Evolutionary conservation across 139 green algal genomes (phyloP), one percentile per base, ranked within the genome.

Genomic region (Tetradesmus obliquus): DNA sequence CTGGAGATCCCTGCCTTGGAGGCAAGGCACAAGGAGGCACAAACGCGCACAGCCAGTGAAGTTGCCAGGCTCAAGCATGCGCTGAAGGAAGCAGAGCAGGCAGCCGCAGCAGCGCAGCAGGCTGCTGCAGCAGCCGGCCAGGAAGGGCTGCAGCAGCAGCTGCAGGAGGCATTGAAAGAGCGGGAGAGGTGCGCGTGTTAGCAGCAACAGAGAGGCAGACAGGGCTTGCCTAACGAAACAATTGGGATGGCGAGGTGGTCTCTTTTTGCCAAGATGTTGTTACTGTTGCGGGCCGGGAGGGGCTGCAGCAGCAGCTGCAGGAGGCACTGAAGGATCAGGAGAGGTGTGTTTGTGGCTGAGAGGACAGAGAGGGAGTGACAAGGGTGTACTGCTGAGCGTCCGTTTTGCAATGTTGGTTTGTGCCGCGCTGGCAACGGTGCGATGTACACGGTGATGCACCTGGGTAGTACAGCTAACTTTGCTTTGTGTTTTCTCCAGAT

Each of bases 71-170:
- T 92, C 54, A 88, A 88, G 54, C 72, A 85, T 79, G 81, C 60
- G 12, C 66, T 92, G 62, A 92, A 92, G 89, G 89, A 92, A 22
- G 89, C 89, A 10, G 45, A 92, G 53, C 53, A 69, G 62, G 62
- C 51, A 13, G 62, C 66, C 22, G 62, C 89, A 54, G 53, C 66
- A 69, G 66, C 82, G 20, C 66, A 72, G 53, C 54, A 74, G 76
- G 82, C 45, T 17, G 88, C 80, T 45, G 82, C 89, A 60, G 89
- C 66, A 62, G 80, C 53, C 7, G 60, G 45, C 2, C 20, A 69
- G 80, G 22, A 66, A 20, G 51, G 55, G 54, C 7, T 45, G 72
- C 62, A 82, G 81, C 89, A 82, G 80, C 58, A 83, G 82, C 82
- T 92, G 82, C 82, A 88, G 5, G 89, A 92, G 24, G 82, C n/a